Evolutionary conservation across 139 green algal species (phyloP).

Genomic region (Haematococcus sp.): DNA sequence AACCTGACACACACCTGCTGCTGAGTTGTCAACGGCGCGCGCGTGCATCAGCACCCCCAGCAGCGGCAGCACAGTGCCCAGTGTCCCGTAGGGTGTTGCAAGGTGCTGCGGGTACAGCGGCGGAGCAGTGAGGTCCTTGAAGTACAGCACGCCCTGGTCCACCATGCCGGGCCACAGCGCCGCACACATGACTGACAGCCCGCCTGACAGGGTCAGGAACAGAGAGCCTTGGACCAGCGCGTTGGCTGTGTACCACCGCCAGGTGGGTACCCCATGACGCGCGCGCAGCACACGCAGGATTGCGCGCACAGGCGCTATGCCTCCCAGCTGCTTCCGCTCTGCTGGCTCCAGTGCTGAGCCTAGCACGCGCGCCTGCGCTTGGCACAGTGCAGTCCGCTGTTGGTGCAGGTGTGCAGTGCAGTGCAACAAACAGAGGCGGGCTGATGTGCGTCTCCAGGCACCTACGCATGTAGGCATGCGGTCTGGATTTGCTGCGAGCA

Average conservation of each 20-base stretch:
- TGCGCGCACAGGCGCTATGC: conserved; percentile 16
- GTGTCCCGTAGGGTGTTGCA: conserved; percentile 34
- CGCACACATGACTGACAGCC: conserved; percentile 24
- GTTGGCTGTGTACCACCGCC: conserved; percentile 23
- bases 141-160: conserved; percentile 12
- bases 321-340: not conserved
- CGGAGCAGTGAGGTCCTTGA: conserved; percentile 28
- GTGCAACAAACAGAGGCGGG: not conserved
- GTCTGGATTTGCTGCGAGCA: too few species aligned
- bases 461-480: too few species aligned
- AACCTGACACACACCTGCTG: conserved; percentile 17
- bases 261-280: not conserved
- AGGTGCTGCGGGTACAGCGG: conserved; percentile 24
- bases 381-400: not conserved
- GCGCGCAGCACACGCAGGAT: conserved; percentile 14
- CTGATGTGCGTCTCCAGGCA: not conserved
- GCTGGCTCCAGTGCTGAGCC: not conserved
- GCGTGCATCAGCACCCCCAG: conserved; percentile 20
- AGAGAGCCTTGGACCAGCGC: conserved; percentile 14
- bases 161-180: conserved; percentile 32
- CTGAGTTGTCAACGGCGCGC: conserved; percentile 6
- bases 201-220: not conserved
- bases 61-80: conserved; percentile 34
- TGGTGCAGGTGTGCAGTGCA: not conserved
- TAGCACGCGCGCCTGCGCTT: conserved; percentile 3